Base-by-base conservation (phyloP, 192 early-diverging fungal species). In the Mortierella alpina region DNA sequence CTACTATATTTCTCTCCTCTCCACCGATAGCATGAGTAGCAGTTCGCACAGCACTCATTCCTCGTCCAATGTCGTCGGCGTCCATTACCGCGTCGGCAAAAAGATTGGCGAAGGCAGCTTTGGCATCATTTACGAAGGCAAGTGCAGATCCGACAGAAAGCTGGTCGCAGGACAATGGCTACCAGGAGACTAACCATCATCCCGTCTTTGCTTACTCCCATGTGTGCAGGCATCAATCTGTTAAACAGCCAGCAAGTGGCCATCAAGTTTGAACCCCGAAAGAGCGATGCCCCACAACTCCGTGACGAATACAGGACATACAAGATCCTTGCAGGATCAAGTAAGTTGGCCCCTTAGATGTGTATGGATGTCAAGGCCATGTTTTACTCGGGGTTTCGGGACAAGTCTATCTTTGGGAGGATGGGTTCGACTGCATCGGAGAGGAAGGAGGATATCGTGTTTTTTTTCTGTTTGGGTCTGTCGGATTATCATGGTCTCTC, bases 111-210 rank as follows among this genome's bases (percentile, higher is more conserved):
- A 98, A 83, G 98, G 98, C 48, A 95, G 93, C 75, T 99, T 99
- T 91, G 98, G 98, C 59, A 93, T 98, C 85, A 98, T 99, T 70
- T 98, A 98, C 82, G 96, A 99, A 92, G 98, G 97, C 96, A 84
- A 78, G 67, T 61, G 51, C 6, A 50, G 10, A 17, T 17, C 17
- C 49, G 49, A 14, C 10, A 2, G 49, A 50, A 11, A 50, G 49
- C 12, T 2, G 12, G 4, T 4, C 10, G 1, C 49, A 2, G 17
- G 49, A 50, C 17, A 11, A 17, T 17, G 12, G 12, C 17, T 4
- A 7, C 1, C 49, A 14, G 12, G 12, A 50, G 12, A 50, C 23
- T 42, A 64, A 39, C 13, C 41, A 13, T 59, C 58, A 11, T 42
- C 41, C 15, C 48, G 49, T 22, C 49, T 64, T 49, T 18, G 22